Conservation (phyloP, 2,329 filamentous ascomycete species). For the Venturia oleaginea region DNA sequence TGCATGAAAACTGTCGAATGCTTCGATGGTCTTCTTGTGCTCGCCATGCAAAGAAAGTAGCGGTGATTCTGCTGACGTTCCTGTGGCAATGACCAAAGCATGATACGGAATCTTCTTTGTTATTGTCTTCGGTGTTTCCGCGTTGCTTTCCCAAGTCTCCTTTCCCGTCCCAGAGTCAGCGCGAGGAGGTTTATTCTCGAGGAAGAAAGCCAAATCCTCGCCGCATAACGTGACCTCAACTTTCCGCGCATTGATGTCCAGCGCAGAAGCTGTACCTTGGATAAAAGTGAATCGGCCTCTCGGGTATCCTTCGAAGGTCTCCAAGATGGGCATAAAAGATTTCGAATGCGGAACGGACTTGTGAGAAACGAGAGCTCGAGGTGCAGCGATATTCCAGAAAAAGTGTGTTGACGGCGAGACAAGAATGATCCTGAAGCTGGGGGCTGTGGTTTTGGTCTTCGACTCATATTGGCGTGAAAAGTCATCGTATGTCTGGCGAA, state of each 20-base stretch:
- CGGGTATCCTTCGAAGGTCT: constrained; percentile 26
- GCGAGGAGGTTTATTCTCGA: constrained; percentile 1
- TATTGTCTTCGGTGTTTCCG: neutral
- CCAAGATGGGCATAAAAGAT: constrained; percentile 27
- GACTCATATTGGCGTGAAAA: constrained; percentile 16
- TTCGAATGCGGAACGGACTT: constrained; percentile 26
- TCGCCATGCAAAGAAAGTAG: constrained; percentile 27
- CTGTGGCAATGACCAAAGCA: constrained; percentile 30
- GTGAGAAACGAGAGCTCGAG: constrained; percentile 28
- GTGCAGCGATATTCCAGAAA: constrained; percentile 31
- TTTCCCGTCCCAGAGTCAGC: neutral
- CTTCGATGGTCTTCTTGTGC: constrained; percentile 26
- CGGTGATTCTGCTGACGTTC: constrained; percentile 26
- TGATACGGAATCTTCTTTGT: constrained; percentile 25
- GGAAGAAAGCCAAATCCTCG: constrained; percentile 2
- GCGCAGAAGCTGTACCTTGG: constrained; percentile 24
- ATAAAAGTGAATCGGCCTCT: constrained; percentile 27
- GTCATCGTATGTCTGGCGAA: constrained; percentile 24
- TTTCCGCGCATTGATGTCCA: constrained; percentile 22
- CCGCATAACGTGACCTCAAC: constrained; percentile 17
- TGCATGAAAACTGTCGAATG: constrained; percentile 24
- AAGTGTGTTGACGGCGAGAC: constrained; percentile 27
- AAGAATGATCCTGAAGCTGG: constrained; percentile 27
- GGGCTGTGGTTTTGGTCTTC: constrained; percentile 19
- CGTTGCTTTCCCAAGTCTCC: neutral